Conservation (phyloP, 257 asterid genomes). For the Haberlea rhodopensis region DNA sequence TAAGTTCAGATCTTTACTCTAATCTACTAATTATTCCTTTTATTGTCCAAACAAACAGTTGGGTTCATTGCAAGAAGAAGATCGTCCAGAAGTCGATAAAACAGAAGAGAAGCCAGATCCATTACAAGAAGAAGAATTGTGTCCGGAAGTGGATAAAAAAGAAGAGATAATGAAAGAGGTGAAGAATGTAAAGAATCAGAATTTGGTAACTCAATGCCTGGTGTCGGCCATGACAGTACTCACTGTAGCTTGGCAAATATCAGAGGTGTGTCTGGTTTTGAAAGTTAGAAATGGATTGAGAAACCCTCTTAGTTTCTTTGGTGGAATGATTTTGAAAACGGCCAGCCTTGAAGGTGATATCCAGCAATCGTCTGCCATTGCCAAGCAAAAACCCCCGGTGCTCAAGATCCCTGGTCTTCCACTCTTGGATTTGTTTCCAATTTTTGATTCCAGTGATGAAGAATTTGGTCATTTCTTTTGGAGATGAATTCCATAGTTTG, state of each 20-base stretch:
- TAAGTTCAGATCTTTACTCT: too few relatives aligned
- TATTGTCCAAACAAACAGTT: not conserved
- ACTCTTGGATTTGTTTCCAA: constrained; percentile 39
- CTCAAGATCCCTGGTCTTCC: constrained; percentile 47
- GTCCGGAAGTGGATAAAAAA: constrained; percentile 14
- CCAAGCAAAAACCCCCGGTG: constrained; percentile 27
- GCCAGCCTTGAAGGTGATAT: not conserved
- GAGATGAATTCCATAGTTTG: too few relatives aligned
- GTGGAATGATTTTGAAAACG: constrained; percentile 30
- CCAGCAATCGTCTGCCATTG: constrained; percentile 23
- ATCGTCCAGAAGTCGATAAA: not conserved
- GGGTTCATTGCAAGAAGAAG: constrained; percentile 13
- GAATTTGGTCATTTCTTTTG: not conserved
- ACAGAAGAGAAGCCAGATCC: constrained; percentile 26
- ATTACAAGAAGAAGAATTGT: constrained; percentile 30
- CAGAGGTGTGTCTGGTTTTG: constrained; percentile 63
- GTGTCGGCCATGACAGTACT: constrained; percentile 56
- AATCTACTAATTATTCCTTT: too few relatives aligned
- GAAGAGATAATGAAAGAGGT: constrained; percentile 64
- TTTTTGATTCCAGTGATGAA: constrained; percentile 27
- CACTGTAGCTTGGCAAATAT: constrained; percentile 77
- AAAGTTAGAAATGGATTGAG: constrained; percentile 51
- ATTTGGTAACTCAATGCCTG: constrained; percentile 65
- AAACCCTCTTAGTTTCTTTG: constrained; percentile 52
- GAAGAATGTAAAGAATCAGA: constrained; percentile 58